Base-by-base conservation (phyloP, 805 yeast genomes). In the Candida jianshihensis region DNA sequence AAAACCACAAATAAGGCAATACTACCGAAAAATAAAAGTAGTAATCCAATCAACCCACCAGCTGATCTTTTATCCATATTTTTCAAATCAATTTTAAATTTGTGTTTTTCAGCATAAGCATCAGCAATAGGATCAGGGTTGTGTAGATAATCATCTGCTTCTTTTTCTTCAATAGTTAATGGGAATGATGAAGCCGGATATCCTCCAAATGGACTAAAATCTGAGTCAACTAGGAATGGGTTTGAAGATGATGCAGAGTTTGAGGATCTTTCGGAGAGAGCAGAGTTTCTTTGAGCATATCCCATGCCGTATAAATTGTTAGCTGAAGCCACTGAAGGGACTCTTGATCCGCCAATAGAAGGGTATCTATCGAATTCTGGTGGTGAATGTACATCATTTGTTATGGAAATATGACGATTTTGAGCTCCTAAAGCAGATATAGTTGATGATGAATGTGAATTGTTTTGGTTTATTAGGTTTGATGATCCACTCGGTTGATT, bases 121-220 rank as follows among this genome's bases (percentile, higher is more conserved):
- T 92, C 98, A 31, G 78, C 84, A 26, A 88, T 81, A 9, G 96
- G 96, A 59, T 90, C 96, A 2, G 97, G 97, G 60, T 90, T 92
- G 61, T 90, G 97, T 46, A 92, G 58, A 54, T 86, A 89, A 60
- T 90, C 98, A 63, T 90, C 98, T 9, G 84, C 81, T 60, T 90
- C 98, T 60, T 86, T 86, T 49, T 90, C 97, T 41, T 90, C 96
- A 44, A 92, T 78, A 48, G 75, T 81, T 39, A 90, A 65, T 1
- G 98, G 98, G 64, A 90, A 90, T 5, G 87, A 78, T 14, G 88
- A 70, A 8, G 96, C 94, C 1, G 98, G 97, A 59, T 85, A 90
- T 13, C 97, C 97, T 35, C 97, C 98, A 63, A 90, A 90, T 3
- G 97, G 98, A 33, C 84, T 76, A 46, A 79, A 78, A 51, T 82